phyloP scores from a whole-genome alignment of 768 basidiomycete genomes.

The Tylopilus sp. region DNA sequence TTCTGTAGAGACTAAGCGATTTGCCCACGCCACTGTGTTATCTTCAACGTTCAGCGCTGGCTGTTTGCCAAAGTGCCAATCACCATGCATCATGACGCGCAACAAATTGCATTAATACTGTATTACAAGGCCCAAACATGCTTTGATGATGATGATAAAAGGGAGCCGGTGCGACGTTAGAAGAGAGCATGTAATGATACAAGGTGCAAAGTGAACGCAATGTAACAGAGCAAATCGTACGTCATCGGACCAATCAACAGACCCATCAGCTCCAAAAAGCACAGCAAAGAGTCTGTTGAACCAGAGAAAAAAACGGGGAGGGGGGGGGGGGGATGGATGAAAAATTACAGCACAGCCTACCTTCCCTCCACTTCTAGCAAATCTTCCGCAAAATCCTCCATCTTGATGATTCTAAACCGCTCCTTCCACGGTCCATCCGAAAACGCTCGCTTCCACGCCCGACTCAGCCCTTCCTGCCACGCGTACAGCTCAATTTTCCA shows the following conservation, averaged over 20 bases:
- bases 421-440: slow-evolving; percentile 44
- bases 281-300: not conserved
- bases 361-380: slow-evolving; percentile 44
- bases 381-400: slow-evolving; percentile 65
- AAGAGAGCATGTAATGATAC: slow-evolving; percentile 6
- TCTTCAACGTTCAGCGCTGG: not conserved
- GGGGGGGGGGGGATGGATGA: no score
- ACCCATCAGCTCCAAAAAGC: not conserved
- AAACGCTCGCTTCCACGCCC: slow-evolving; percentile 73
- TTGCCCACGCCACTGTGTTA: not conserved
- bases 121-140: not conserved
- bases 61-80: no score
- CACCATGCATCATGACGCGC: no score
- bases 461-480: slow-evolving; percentile 82
- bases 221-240: slow-evolving; percentile 6
- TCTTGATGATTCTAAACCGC: slow-evolving; percentile 53
- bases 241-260: not conserved
- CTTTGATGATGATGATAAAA: no score
- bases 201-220: slow-evolving; percentile 5
- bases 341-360: slow-evolving; percentile 7
- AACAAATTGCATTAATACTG: not conserved
- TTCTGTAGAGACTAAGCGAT: not conserved
- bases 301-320: not conserved
- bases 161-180: not conserved
- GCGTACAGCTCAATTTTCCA: slow-evolving; percentile 96